phyloP scores from a whole-genome alignment of 192 early-diverging fungal genomes.

The Coemansia javaensis region DNA sequence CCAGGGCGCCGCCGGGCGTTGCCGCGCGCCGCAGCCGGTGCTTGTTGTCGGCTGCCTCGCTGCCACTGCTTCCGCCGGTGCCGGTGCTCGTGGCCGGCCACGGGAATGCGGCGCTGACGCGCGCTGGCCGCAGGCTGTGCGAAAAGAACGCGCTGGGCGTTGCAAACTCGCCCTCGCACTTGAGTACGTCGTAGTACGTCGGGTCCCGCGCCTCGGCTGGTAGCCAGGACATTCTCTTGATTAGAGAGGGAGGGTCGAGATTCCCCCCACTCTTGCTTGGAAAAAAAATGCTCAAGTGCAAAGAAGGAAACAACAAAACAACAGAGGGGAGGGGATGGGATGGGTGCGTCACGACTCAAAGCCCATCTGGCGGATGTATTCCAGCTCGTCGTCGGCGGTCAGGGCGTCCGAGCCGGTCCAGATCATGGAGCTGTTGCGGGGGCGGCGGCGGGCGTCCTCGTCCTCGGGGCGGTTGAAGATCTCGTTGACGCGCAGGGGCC shows the following conservation, averaged over 20 bases:
- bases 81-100: slow-evolving; percentile 17
- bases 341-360: slow-evolving; percentile 18
- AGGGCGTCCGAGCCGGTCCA: slow-evolving; percentile 47
- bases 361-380: slow-evolving; percentile 50
- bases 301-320: slow-evolving; percentile 9
- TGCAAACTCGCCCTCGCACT: slow-evolving; percentile 35
- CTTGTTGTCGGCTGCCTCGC: slow-evolving; percentile 3
- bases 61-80: neutral
- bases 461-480: slow-evolving; percentile 34
- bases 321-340: neutral
- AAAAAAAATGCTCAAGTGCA: slow-evolving; percentile 3
- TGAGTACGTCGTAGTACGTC: slow-evolving; percentile 48
- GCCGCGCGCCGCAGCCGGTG: slow-evolving; percentile 23
- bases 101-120: slow-evolving; percentile 12
- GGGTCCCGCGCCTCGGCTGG: slow-evolving; percentile 1
- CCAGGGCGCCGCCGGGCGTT: neutral
- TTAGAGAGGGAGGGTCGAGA: too few relatives aligned
- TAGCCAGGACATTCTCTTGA: too few relatives aligned
- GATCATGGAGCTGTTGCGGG: slow-evolving; percentile 50
- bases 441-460: slow-evolving; percentile 22
- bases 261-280: neutral
- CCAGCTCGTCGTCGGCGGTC: slow-evolving; percentile 40
- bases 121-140: slow-evolving; percentile 21
- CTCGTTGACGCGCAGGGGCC: slow-evolving; percentile 43
- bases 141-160: slow-evolving; percentile 26